Evolutionary conservation across 495 filamentous ascomycete genomes (phyloP), one percentile per base, ranked within the genome.

Genomic region (Chaetomidium leptoderma): DNA sequence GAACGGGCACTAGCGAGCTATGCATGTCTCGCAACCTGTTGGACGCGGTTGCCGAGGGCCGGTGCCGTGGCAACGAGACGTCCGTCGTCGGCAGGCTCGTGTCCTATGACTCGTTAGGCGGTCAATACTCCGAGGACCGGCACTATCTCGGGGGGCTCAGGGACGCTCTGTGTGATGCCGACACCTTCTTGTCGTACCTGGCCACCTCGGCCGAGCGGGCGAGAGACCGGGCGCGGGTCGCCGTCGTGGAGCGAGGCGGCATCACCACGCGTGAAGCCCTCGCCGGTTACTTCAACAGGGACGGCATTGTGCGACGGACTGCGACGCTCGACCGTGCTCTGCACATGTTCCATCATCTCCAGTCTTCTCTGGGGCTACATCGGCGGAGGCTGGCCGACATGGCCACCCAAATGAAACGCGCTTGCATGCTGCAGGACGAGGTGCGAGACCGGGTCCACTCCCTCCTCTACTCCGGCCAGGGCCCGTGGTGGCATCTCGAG

Each of bases 251-350:
- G 3, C 44, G 44, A 2, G 44, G 45, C 0, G 45, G 27, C 4
- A 9, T 33, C n/a, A 33, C 45, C 2, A 14, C 4, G 7, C 27
- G 6, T n/a, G 45, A 48, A 4, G 6, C 16, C 27, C 8, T 48
- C 10, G 16, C 45, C 27, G 8, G 45, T 29, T 6, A 30, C 27
- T 10, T 33, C 16, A 10, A 10, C 36, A 39, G n/a, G n/a, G 29
- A 48, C n/a, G 29, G 45, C 6, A 32, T 48, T n/a, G 45, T 26
- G 47, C 16, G 40, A 10, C 55, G 55, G 24, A 51, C 21, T 29
- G 43, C 37, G 17, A 58, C 35, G 16, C 27, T 29, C 46, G 17
- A 39, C 44, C 49, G 46, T 27, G 35, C 45, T 4, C 27, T 48
- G 5, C 24, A 48, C 29, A 9, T 7, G 2, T 11, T 48, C 45